A percentile compares a stretch with the other conserved stretches of the same genome.
Evolutionary conservation across 75 land plant species (phyloP).

Genomic region (Isoetes taiwanensis): DNA sequence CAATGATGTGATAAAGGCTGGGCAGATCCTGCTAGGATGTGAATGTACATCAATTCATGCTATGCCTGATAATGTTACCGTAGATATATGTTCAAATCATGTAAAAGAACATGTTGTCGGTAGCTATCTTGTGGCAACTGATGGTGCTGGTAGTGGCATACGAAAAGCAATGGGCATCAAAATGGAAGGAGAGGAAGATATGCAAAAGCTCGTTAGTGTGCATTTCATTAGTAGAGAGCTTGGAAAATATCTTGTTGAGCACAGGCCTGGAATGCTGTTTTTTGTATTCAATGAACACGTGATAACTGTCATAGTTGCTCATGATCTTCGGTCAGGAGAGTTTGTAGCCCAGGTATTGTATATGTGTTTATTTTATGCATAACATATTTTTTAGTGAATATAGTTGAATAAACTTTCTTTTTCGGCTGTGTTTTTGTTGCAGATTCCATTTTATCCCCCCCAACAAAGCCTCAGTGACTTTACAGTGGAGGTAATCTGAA

Average conservation of each 20-base stretch:
- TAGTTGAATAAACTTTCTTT: neutral
- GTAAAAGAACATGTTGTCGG: conserved; percentile 14
- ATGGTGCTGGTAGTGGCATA: conserved; percentile 83
- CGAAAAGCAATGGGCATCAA: conserved; percentile 47
- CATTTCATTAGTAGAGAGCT: conserved; percentile 73
- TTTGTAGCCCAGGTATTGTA: conserved; percentile 76
- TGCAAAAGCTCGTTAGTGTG: conserved; percentile 81
- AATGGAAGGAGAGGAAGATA: conserved; percentile 59
- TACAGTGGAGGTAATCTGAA: conserved; percentile 41
- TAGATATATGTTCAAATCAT: conserved; percentile 20
- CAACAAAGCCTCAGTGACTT: conserved; percentile 77
- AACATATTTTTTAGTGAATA: neutral
- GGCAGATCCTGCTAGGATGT: conserved; percentile 53
- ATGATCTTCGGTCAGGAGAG: conserved; percentile 80
- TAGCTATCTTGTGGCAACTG: conserved; percentile 53
- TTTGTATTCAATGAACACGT: conserved; percentile 78
- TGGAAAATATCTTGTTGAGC: conserved; percentile 36
- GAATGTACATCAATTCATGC: conserved; percentile 51
- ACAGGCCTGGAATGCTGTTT: conserved; percentile 88
- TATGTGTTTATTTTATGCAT: neutral
- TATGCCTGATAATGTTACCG: conserved; percentile 31
- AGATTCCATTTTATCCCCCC: conserved; percentile 95
- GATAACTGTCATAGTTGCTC: conserved; percentile 96
- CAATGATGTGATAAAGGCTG: neutral
- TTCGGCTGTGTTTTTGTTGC: conserved; percentile 11